Conservation (phyloP, 2,329 filamentous ascomycete species). For the Fusarium acutatum region DNA sequence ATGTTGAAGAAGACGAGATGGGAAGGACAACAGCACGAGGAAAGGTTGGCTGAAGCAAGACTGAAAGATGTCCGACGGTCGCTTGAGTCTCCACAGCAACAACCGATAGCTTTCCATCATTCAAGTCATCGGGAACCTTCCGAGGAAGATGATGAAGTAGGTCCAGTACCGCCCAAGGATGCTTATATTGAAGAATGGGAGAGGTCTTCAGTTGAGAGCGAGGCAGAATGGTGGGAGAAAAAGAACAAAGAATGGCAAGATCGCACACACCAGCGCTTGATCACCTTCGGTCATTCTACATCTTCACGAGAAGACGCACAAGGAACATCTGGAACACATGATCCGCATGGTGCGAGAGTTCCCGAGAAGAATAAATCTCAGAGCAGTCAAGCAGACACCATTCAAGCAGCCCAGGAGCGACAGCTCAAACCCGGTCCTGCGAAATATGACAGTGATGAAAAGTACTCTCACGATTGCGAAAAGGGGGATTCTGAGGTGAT, state of each 20-base stretch:
- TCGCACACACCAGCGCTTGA: too few species aligned
- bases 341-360: too few species aligned
- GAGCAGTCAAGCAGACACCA: fast-evolving
- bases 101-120: fast-evolving
- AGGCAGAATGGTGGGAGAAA: neutral
- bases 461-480: neutral
- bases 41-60: neutral
- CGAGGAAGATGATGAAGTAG: neutral
- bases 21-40: neutral
- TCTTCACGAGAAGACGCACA: too few species aligned
- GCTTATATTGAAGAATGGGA: neutral
- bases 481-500: fast-evolving
- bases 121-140: neutral
- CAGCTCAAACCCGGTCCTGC: neutral
- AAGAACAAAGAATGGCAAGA: neutral
- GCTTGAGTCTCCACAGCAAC: neutral
- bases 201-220: neutral
- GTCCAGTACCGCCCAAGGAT: too few species aligned
- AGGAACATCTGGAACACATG: fast-evolving
- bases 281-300: too few species aligned
- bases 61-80: neutral
- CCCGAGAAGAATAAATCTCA: neutral
- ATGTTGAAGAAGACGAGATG: neutral
- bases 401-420: too few species aligned
- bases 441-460: neutral